Evolutionary conservation across 2,329 filamentous ascomycete species (phyloP).

Genomic region (Lasiodiplodia citricola): DNA sequence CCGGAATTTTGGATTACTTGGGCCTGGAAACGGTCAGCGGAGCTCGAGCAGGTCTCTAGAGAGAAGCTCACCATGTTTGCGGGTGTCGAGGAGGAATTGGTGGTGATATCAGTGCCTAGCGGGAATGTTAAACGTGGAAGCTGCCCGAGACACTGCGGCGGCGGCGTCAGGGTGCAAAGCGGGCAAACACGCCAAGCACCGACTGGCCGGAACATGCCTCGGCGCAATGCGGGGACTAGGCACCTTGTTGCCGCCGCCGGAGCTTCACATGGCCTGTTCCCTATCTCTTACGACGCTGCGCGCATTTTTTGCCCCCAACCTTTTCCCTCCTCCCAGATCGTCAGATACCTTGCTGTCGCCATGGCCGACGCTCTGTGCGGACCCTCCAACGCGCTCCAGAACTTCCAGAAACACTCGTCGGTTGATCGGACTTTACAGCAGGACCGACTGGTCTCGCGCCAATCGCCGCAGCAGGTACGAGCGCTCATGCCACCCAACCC

Average conservation of each 20-base stretch:
- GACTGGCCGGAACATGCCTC: not conserved
- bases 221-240: conserved; percentile 14
- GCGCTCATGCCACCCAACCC: not conserved
- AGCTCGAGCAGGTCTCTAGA: not conserved
- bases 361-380: conserved; percentile 76
- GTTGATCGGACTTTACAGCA: conserved; percentile 74
- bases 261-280: conserved; percentile 23
- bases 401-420: conserved; percentile 71
- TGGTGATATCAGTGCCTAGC: conserved; percentile 14
- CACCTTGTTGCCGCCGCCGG: conserved; percentile 22
- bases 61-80: conserved; percentile 27
- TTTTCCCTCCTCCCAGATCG: not conserved
- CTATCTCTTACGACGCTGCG: conserved; percentile 8
- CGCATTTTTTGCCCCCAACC: not conserved
- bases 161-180: conserved; percentile 20
- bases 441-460: conserved; percentile 66
- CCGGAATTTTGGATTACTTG: conserved; percentile 84
- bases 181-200: conserved; percentile 16
- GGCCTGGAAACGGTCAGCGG: conserved; percentile 54
- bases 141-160: conserved; percentile 17
- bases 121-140: conserved; percentile 26
- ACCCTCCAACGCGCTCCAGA: conserved; percentile 76
- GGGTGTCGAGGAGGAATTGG: conserved; percentile 13
- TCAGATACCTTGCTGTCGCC: conserved; percentile 29
- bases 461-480: conserved; percentile 61